These are phyloP conservation scores for Fistulina hepatica DNA, from an alignment of 1,284 basidiomycete species.

Conservation along the genomic window DNA sequence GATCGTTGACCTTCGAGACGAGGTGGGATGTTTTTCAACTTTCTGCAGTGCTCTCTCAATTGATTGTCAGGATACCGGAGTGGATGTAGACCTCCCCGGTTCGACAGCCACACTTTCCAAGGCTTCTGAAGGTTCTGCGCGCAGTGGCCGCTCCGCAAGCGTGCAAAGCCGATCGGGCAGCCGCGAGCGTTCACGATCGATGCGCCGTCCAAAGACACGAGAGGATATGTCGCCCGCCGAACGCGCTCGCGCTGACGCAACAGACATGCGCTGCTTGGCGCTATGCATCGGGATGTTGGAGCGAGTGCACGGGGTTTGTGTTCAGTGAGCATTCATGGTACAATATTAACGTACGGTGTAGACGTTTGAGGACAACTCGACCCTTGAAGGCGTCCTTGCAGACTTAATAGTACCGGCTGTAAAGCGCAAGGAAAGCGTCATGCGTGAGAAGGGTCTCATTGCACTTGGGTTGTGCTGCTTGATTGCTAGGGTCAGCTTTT, in stretches of 20 bases:
- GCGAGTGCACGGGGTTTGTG: constrained; percentile 75
- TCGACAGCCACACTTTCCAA: constrained; percentile 12
- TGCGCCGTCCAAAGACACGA: constrained; percentile 30
- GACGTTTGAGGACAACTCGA: constrained; percentile 91
- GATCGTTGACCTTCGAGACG: constrained; percentile 75
- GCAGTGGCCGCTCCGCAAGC: too few relatives aligned
- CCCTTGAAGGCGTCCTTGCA: constrained; percentile 80
- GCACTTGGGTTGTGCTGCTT: constrained; percentile 86
- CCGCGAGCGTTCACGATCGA: constrained; percentile 25
- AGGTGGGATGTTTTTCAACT: too few relatives aligned
- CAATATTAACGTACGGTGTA: constrained; percentile 20
- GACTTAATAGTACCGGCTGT: constrained; percentile 90
- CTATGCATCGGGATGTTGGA: constrained; percentile 88
- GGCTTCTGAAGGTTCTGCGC: too few relatives aligned
- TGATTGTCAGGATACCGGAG: constrained; percentile 46
- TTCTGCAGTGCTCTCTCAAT: too few relatives aligned
- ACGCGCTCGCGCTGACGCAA: constrained; percentile 48
- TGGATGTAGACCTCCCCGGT: constrained; percentile 35
- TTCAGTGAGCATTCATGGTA: background rate
- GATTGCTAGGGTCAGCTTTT: constrained; percentile 58
- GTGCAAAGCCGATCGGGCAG: too few relatives aligned
- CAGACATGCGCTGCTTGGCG: constrained; percentile 77
- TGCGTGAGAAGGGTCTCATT: constrained; percentile 82
- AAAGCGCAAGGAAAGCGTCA: constrained; percentile 70
- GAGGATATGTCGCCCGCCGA: constrained; percentile 50